phyloP scores from a whole-genome alignment of 108 stramenopile species.

The Pelagomonas calceolata region DNA sequence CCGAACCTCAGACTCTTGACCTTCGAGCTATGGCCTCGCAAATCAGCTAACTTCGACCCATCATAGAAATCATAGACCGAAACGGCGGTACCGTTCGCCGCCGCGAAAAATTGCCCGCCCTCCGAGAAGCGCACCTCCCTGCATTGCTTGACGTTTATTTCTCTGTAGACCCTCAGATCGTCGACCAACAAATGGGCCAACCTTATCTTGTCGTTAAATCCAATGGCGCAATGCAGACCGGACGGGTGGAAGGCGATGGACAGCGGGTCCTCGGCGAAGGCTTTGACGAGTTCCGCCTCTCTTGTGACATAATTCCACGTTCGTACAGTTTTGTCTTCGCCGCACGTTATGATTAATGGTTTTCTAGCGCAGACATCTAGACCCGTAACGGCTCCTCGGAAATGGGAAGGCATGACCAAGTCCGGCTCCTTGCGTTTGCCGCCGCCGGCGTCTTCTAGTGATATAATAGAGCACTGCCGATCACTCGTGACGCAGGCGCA shows the following conservation, averaged over 20 bases:
- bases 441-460: conserved; percentile 13
- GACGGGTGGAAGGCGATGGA: conserved; percentile 41
- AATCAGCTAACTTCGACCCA: conserved; percentile 37
- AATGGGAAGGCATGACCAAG: conserved; percentile 16
- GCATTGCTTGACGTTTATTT: conserved; percentile 46
- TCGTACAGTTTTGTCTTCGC: conserved; percentile 39
- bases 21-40: conserved; percentile 45
- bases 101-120: conserved; percentile 48
- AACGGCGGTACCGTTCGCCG: conserved; percentile 42
- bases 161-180: conserved; percentile 36
- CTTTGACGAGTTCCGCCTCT: conserved; percentile 29
- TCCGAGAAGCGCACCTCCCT: conserved; percentile 38
- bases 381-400: conserved; percentile 35
- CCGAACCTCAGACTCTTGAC: conserved; percentile 36
- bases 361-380: conserved; percentile 45
- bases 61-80: conserved; percentile 44
- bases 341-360: conserved; percentile 44
- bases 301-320: conserved; percentile 51
- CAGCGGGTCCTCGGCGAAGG: conserved; percentile 29
- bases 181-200: conserved; percentile 43
- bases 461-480: conserved; percentile 22
- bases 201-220: conserved; percentile 47
- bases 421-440: conserved; percentile 24
- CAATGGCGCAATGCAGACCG: conserved; percentile 40
- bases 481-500: conserved; percentile 17